These are phyloP conservation scores for Lyophyllum decastes DNA, from an alignment of 768 basidiomycete genomes.

Conservation along the genomic window DNA sequence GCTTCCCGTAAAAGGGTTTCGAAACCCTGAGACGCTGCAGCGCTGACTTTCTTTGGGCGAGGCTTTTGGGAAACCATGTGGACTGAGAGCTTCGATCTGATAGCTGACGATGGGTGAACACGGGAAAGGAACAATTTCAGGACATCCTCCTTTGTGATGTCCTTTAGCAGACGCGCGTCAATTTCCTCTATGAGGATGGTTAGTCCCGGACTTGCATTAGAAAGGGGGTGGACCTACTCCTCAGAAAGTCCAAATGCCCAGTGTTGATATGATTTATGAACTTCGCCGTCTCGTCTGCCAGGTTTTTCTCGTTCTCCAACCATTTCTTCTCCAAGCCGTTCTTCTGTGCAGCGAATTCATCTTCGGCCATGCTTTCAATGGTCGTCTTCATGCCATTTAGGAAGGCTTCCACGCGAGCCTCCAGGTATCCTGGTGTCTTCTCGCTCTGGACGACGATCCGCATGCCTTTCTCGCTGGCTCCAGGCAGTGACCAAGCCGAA, in stretches of 20 bases:
- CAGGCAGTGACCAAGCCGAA: slow-evolving; percentile 53
- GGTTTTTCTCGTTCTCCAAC: slow-evolving; percentile 86
- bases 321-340: slow-evolving; percentile 75
- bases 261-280: slow-evolving; percentile 74
- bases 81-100: slow-evolving; percentile 81
- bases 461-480: slow-evolving; percentile 73
- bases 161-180: slow-evolving; percentile 68
- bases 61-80: slow-evolving; percentile 78
- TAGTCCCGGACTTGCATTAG: slow-evolving; percentile 2
- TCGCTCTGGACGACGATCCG: slow-evolving; percentile 91
- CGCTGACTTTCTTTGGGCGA: slow-evolving; percentile 60
- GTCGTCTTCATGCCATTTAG: slow-evolving; percentile 69
- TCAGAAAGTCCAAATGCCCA: slow-evolving; percentile 85
- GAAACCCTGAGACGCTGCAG: slow-evolving; percentile 64
- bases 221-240: slow-evolving; percentile 53
- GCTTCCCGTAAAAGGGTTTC: slow-evolving; percentile 49
- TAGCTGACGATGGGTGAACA: slow-evolving; percentile 68
- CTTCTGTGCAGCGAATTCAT: slow-evolving; percentile 80
- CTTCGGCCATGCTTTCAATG: slow-evolving; percentile 68
- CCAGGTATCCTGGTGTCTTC: slow-evolving; percentile 75
- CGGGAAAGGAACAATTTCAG: slow-evolving; percentile 65
- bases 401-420: slow-evolving; percentile 88
- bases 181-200: slow-evolving; percentile 50
- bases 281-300: slow-evolving; percentile 73
- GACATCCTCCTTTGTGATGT: slow-evolving; percentile 75